These are phyloP conservation scores for Melocanna baccifera DNA, from an alignment of 176 grass and related monocot genomes.

Conservation along the genomic window DNA sequence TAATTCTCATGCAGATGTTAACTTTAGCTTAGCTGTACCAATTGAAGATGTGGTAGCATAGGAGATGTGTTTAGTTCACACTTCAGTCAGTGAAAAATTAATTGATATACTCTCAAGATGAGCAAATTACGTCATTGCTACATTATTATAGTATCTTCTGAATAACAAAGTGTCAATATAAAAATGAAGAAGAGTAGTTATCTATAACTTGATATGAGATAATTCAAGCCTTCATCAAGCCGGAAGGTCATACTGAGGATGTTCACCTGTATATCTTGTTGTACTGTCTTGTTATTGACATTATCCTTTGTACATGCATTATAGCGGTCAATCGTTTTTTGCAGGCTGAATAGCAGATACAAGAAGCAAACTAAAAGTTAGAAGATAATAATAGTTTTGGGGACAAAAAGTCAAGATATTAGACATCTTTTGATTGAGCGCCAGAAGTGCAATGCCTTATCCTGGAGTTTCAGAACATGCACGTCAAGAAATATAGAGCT, in stretches of 20 bases:
- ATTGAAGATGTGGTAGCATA: neutral
- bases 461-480: neutral
- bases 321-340: constrained; percentile 61
- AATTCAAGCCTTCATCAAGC: neutral
- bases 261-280: constrained; percentile 49
- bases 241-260: constrained; percentile 5
- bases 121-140: neutral
- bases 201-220: neutral
- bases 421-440: neutral
- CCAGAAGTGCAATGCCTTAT: neutral
- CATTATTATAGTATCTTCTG: neutral
- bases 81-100: neutral
- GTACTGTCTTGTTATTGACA: constrained; percentile 29
- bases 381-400: neutral
- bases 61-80: neutral
- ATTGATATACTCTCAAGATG: neutral
- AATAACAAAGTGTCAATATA: neutral
- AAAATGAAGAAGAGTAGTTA: neutral
- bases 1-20: neutral
- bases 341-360: constrained; percentile 37
- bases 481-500: neutral
- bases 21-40: neutral
- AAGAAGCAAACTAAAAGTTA: constrained; percentile 5
- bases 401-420: neutral
- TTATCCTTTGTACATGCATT: constrained; percentile 42